Base-by-base conservation (phyloP, 2,329 filamentous ascomycete species). In the Paradendryphiella salina region DNA sequence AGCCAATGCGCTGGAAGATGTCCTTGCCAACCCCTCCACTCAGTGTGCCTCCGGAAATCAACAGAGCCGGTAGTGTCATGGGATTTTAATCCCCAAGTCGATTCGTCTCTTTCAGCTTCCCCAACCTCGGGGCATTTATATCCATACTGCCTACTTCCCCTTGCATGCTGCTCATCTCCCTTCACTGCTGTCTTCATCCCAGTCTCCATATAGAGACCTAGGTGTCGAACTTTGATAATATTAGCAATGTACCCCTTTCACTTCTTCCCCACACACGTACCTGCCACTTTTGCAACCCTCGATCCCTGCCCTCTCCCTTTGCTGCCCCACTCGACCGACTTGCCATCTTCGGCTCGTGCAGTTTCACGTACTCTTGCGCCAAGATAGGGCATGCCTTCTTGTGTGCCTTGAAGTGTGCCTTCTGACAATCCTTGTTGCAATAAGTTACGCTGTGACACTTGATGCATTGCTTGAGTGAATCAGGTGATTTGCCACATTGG, bases 201-300 rank as follows among this genome's bases (percentile, higher is more conserved):
- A 17, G 10, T 21, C 13, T 23, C 26, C 29, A 46, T 13, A 11
- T 14, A 31, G 11, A 39, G 18, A 14, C 37, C 35, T 45, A 52
- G 20, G 49, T 52, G 38, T 52, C 49, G 31, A 52, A 52, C 49
- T 52, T 9, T n/a, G 11, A 9, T 4, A 8, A 37, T 6, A 41
- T 45, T 37, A 50, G 46, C 20, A 33, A 18, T 14, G 3, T 14
- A 29, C 14, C 21, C 23, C 23, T 6, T 37, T 23, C 9, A 7
- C 21, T 10, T 23, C 15, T 13, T 17, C 34, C n/a, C 21, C 11
- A 14, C 18, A 23, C 36, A 48, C 52, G 13, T 47, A 70, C 66
- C 62, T 75, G 70, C 73, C 73, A 75, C 60, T 75, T 75, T 60
- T 74, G 67, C 54, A 72, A 55, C 3, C 73, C 73, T 20, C 67